These are phyloP conservation scores for Trifolium fragiferum DNA, from an alignment of 306 rosid species.

Conservation along the genomic window DNA sequence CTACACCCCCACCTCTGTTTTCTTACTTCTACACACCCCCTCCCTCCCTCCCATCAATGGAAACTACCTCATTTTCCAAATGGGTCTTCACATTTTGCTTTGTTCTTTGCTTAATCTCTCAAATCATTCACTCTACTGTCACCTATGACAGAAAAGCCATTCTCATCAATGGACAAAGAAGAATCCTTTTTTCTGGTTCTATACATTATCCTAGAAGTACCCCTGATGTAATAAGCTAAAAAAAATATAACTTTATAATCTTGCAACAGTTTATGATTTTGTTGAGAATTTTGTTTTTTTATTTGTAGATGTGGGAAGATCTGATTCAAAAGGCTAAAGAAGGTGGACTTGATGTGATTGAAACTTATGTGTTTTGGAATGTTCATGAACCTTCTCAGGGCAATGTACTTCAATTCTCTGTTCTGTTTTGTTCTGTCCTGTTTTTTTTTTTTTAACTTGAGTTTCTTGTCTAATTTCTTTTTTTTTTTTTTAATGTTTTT, in stretches of 20 bases:
- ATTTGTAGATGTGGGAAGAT: conserved; percentile 93
- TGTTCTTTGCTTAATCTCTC: conserved; percentile 46
- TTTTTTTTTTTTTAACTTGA: not conserved
- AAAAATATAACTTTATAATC: not conserved
- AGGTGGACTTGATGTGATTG: conserved; percentile 91
- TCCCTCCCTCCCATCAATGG: conserved; percentile 40
- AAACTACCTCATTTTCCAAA: conserved; percentile 55
- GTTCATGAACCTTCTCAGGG: conserved; percentile 97
- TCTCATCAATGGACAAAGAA: conserved; percentile 81
- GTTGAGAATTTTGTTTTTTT: not conserved
- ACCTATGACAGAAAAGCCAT: conserved; percentile 89
- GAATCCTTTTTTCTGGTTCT: conserved; percentile 92
- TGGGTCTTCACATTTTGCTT: conserved; percentile 52
- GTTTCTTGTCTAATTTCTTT: conserved; percentile 2
- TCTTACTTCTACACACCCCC: not conserved
- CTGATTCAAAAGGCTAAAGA: conserved; percentile 92
- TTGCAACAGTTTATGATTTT: conserved; percentile 15
- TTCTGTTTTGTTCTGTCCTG: not conserved
- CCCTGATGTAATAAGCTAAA: conserved; percentile 57
- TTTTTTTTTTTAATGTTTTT: not conserved
- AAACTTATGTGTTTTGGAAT: conserved; percentile 97
- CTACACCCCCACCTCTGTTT: not conserved
- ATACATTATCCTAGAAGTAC: conserved; percentile 98
- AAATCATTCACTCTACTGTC: conserved; percentile 57
- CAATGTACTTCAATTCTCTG: conserved; percentile 61